Percentiles rank a stretch among this genome's conserved stretches.
phyloP scores from a whole-genome alignment of 441 rosid species.

The Francoa sonchifolia region DNA sequence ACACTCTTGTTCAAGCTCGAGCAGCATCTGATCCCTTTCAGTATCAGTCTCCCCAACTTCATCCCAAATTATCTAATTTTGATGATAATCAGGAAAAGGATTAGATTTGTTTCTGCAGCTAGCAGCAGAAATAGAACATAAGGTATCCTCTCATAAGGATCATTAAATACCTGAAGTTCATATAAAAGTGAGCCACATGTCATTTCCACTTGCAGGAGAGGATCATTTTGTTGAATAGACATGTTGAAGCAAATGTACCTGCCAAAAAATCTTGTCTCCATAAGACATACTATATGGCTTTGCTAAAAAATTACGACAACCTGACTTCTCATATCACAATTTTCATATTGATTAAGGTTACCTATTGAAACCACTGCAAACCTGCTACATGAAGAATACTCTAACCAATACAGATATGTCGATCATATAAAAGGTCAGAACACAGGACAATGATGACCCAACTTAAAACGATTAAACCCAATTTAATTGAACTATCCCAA shows the following conservation, averaged over 20 bases:
- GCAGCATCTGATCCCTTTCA: slow-evolving; percentile 74
- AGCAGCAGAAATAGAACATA: not conserved
- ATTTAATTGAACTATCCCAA: too few species aligned
- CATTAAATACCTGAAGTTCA: slow-evolving; percentile 20
- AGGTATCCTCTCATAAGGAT: not conserved
- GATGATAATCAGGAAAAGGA: not conserved
- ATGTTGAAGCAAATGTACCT: slow-evolving; percentile 24
- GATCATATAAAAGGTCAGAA: too few species aligned
- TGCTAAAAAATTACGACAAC: too few species aligned
- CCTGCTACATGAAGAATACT: too few species aligned
- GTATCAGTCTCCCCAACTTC: slow-evolving; percentile 88
- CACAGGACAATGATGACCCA: too few species aligned
- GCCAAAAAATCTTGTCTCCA: slow-evolving; percentile 2
- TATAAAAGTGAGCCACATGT: slow-evolving; percentile 58
- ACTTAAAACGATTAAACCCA: too few species aligned
- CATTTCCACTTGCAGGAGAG: slow-evolving; percentile 57
- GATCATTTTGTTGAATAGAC: slow-evolving; percentile 34
- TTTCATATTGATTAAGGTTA: too few species aligned
- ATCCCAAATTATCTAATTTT: slow-evolving; percentile 77
- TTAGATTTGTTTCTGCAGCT: slow-evolving; percentile 2
- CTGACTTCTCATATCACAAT: too few species aligned
- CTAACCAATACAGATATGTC: too few species aligned
- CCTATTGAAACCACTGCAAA: too few species aligned
- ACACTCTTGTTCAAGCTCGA: slow-evolving; percentile 91
- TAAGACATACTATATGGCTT: too few species aligned